A percentile compares a stretch with the other conserved stretches of the same genome.
Evolutionary conservation across 2,329 filamentous ascomycete species (phyloP).

Genomic region (Diatrype stigma): DNA sequence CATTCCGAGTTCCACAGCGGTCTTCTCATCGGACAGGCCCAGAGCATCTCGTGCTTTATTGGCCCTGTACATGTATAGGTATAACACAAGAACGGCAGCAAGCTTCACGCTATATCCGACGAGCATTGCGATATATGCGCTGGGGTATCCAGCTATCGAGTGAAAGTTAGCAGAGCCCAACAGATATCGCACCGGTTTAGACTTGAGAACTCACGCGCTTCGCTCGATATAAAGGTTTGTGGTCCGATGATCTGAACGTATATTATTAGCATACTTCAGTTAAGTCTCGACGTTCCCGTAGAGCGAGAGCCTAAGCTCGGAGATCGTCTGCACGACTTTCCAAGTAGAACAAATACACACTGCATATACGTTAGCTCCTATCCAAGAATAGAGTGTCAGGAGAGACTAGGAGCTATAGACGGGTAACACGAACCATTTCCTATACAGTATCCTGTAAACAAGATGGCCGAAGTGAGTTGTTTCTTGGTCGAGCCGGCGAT

Average conservation of each 20-base stretch:
- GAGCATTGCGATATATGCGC: slow-evolving; percentile 30
- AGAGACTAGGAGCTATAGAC: background rate
- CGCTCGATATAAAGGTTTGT: slow-evolving; percentile 23
- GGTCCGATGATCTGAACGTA: slow-evolving; percentile 26
- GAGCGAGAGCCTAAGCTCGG: no score
- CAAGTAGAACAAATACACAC: background rate
- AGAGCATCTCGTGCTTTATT: slow-evolving; percentile 27
- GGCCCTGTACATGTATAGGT: slow-evolving; percentile 25
- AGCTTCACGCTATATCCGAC: slow-evolving; percentile 27
- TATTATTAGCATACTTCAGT: background rate
- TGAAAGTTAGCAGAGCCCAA: background rate
- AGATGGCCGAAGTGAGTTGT: slow-evolving; percentile 24
- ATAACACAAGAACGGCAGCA: slow-evolving; percentile 20
- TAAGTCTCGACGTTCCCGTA: no score
- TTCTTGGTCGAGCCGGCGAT: slow-evolving; percentile 31
- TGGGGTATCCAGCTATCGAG: slow-evolving; percentile 22
- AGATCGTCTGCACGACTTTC: no score
- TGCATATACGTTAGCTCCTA: background rate
- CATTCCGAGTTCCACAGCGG: slow-evolving; percentile 27
- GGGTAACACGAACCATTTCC: slow-evolving; percentile 14
- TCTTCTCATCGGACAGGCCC: slow-evolving; percentile 21
- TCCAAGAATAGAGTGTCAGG: no score
- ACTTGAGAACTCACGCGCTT: slow-evolving; percentile 22
- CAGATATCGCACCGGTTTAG: background rate
- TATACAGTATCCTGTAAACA: slow-evolving; percentile 28